phyloP scores from a whole-genome alignment of 2,329 filamentous ascomycete species.

The Magnaporthales sp. region DNA sequence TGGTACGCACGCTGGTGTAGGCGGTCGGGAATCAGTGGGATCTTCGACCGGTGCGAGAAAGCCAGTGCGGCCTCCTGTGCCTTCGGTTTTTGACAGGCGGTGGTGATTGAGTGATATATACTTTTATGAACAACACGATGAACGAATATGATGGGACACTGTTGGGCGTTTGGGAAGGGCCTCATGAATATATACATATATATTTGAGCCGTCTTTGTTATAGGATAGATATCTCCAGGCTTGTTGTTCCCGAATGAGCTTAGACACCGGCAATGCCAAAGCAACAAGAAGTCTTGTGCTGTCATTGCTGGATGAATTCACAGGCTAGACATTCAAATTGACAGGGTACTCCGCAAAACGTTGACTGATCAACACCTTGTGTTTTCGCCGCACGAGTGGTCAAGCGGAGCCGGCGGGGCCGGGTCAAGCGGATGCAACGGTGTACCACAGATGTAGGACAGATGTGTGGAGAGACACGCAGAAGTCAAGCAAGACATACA shows the following conservation, averaged over 20 bases:
- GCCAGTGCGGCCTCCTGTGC: neutral
- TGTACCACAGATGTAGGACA: neutral
- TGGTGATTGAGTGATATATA: neutral
- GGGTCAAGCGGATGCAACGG: neutral
- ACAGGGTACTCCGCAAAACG: neutral
- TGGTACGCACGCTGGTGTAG: neutral
- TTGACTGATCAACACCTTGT: neutral
- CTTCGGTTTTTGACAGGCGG: neutral
- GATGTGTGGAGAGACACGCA: neutral
- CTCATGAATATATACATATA: neutral
- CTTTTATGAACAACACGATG: neutral
- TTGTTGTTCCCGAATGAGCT: neutral
- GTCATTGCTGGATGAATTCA: neutral
- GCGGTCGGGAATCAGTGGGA: neutral
- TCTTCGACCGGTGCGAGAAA: neutral
- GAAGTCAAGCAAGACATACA: neutral
- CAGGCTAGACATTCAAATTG: neutral
- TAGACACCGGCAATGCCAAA: neutral
- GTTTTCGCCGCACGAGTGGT: neutral
- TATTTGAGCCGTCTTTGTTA: neutral
- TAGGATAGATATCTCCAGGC: neutral
- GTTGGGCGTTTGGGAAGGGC: neutral
- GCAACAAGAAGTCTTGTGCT: neutral
- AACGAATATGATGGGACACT: neutral
- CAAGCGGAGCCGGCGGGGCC: neutral